A percentile compares a stretch with the other conserved stretches of the same genome.
Conservation (phyloP, 2,329 filamentous ascomycete genomes). For the Aureobasidium vineae region DNA sequence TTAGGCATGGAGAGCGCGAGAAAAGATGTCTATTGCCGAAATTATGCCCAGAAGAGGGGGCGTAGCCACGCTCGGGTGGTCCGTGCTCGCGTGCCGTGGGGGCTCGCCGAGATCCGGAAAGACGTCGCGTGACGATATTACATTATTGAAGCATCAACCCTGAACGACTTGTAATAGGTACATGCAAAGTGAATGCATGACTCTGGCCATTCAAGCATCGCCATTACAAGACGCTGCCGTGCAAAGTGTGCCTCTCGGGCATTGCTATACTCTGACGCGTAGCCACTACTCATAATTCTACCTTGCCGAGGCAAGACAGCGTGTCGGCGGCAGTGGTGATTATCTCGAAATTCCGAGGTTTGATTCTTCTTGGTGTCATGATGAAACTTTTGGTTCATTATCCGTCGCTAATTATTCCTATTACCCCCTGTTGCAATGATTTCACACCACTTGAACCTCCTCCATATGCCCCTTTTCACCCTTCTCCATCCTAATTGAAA, state of each 20-base stretch:
- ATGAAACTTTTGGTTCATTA: background rate
- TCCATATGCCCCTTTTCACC: conserved; percentile 23
- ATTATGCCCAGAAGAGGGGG: background rate
- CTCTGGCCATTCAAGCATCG: no score
- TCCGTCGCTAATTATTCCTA: background rate
- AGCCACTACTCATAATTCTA: background rate
- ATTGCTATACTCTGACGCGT: background rate
- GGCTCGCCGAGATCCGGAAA: background rate
- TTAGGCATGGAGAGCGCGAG: background rate
- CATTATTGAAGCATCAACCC: background rate
- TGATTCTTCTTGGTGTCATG: background rate
- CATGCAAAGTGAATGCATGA: background rate
- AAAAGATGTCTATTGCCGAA: background rate
- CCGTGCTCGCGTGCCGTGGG: background rate
- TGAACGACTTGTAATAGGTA: background rate
- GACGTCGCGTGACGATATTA: background rate
- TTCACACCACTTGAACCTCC: conserved; percentile 1
- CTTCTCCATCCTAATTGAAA: conserved; percentile 15
- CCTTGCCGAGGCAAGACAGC: background rate
- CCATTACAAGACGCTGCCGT: background rate
- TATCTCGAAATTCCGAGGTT: background rate
- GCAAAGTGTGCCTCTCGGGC: background rate
- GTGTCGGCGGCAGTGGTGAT: background rate
- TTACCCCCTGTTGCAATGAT: background rate
- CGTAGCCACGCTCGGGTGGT: background rate